phyloP scores from a whole-genome alignment of 345 rosid genomes.

The sweet orange (Citrus sinensis) region DNA sequence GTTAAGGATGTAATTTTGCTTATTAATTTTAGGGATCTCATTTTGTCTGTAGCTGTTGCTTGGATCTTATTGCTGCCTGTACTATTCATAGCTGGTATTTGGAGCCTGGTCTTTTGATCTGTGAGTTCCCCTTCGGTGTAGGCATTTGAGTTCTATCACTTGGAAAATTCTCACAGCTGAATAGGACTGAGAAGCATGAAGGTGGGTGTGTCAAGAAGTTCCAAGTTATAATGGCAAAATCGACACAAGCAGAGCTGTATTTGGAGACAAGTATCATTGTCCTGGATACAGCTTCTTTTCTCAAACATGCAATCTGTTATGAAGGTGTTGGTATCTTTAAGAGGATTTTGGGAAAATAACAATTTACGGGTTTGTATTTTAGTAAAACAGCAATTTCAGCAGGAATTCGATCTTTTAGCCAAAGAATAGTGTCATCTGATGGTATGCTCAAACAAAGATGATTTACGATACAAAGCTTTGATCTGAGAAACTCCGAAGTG shows the following conservation, averaged over 20 bases:
- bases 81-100: not conserved
- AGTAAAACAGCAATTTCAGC: not conserved
- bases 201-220: not conserved
- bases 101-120: not conserved
- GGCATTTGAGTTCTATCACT: not conserved
- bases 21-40: not conserved
- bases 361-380: not conserved
- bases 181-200: not conserved
- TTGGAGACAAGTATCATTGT: not conserved
- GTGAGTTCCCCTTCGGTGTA: not conserved
- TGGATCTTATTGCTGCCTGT: not conserved
- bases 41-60: not conserved
- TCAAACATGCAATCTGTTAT: not conserved
- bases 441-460: not conserved
- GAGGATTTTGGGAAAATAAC: not conserved
- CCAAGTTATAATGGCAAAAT: not conserved
- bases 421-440: not conserved
- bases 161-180: not conserved
- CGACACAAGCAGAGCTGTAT: not conserved
- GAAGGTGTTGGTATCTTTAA: not conserved
- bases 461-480: not conserved
- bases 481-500: not conserved
- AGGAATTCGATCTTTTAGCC: not conserved
- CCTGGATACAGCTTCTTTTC: not conserved
- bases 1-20: constrained; percentile 1